These are phyloP conservation scores for Blastobotrys parvus DNA, from an alignment of 805 yeast genomes.

Conservation along the genomic window DNA sequence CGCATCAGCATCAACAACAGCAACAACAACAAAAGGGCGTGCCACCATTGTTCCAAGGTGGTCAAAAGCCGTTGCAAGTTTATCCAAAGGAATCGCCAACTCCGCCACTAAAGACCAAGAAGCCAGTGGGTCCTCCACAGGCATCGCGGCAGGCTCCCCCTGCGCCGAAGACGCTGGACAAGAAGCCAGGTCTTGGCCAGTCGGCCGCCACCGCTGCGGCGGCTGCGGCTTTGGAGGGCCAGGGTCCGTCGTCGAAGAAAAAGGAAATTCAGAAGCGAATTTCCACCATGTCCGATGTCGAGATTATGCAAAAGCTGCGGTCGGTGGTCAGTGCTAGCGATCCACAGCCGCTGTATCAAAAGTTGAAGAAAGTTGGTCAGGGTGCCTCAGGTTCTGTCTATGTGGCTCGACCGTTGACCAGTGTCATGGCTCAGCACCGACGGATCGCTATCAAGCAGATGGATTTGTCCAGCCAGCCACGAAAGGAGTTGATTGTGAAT, in stretches of 20 bases:
- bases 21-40: not conserved
- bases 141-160: not conserved
- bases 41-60: no score
- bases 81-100: not conserved
- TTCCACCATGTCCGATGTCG: slow-evolving; percentile 72
- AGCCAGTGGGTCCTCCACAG: slow-evolving; percentile 6
- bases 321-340: slow-evolving; percentile 77
- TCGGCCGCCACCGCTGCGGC: slow-evolving; percentile 33
- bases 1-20: not conserved
- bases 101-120: slow-evolving; percentile 1
- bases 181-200: not conserved
- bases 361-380: slow-evolving; percentile 80
- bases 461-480: slow-evolving; percentile 90
- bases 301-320: slow-evolving; percentile 69
- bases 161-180: not conserved
- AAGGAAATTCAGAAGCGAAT: slow-evolving; percentile 41
- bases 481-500: slow-evolving; percentile 88
- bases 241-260: not conserved
- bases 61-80: slow-evolving; percentile 1
- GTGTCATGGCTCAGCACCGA: slow-evolving; percentile 24
- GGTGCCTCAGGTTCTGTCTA: slow-evolving; percentile 98
- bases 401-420: slow-evolving; percentile 58
- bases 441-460: slow-evolving; percentile 93
- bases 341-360: slow-evolving; percentile 58
- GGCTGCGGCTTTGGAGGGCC: slow-evolving; percentile 18